Evolutionary conservation across 768 basidiomycete species (phyloP).

Genomic region (Kwoniella sp.): DNA sequence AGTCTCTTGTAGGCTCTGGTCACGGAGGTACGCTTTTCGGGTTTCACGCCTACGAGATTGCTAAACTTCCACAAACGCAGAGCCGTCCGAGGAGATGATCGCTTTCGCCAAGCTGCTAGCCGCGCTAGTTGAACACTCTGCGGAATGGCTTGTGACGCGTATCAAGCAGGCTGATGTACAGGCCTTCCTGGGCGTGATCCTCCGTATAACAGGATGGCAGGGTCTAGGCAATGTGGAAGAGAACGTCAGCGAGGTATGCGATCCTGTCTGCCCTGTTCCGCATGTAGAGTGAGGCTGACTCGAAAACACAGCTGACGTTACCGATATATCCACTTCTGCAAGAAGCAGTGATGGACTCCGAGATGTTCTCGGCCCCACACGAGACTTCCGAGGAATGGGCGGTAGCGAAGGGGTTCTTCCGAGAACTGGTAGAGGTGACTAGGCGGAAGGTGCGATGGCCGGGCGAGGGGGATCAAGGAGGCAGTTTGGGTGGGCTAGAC

Average conservation of each 20-base stretch:
- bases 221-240: constrained; percentile 79
- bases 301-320: constrained; percentile 58
- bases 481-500: constrained; percentile 20
- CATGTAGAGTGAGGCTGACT: too few relatives aligned
- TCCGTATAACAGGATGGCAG: constrained; percentile 68
- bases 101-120: constrained; percentile 75
- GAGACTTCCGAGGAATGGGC: constrained; percentile 45
- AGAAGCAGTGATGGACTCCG: constrained; percentile 59
- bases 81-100: constrained; percentile 54
- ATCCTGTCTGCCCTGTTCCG: neutral
- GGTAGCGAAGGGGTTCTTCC: constrained; percentile 68
- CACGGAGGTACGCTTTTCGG: constrained; percentile 49
- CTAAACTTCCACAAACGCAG: constrained; percentile 16
- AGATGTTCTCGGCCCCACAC: constrained; percentile 30
- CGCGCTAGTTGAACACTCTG: constrained; percentile 81
- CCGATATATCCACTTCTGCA: constrained; percentile 88
- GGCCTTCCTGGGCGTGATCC: constrained; percentile 64
- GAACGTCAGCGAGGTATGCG: constrained; percentile 71
- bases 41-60: neutral
- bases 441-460: constrained; percentile 75
- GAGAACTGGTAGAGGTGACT: constrained; percentile 67
- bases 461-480: constrained; percentile 19
- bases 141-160: constrained; percentile 66
- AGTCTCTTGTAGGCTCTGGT: constrained; percentile 53
- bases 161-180: constrained; percentile 62